Evolutionary conservation across 495 filamentous ascomycete genomes (phyloP).

Genomic region (Parmelia sp.): DNA sequence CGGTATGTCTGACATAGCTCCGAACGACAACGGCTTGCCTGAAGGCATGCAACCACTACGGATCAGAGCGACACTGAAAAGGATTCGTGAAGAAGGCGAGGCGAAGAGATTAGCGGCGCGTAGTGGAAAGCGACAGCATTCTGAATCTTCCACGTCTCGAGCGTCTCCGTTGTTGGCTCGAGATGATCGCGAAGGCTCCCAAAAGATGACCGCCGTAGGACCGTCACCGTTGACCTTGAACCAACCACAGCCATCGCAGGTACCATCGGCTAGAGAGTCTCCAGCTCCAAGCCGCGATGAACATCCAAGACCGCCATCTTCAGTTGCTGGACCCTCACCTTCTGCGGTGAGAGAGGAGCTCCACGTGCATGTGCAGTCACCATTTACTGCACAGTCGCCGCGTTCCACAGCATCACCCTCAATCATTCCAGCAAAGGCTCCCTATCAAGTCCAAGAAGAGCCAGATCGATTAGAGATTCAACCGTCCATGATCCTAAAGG

Average conservation of each 20-base stretch:
- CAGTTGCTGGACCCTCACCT: not conserved
- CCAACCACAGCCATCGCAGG: not conserved
- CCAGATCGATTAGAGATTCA: slow-evolving; percentile 16
- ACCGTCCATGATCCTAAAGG: slow-evolving; percentile 18
- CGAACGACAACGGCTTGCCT: not conserved
- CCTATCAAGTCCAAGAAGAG: slow-evolving; percentile 15
- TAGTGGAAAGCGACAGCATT: slow-evolving; percentile 14
- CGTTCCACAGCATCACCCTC: slow-evolving; percentile 16
- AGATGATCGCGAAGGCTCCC: slow-evolving; percentile 5
- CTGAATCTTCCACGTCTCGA: not conserved
- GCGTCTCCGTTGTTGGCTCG: not conserved
- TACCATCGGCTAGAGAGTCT: not conserved
- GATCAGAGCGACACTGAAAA: slow-evolving; percentile 16
- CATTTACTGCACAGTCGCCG: slow-evolving; percentile 2
- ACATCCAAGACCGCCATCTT: not conserved
- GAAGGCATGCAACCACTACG: slow-evolving; percentile 9
- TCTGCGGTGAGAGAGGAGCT: slow-evolving; percentile 8
- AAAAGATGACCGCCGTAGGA: not conserved
- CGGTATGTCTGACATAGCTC: slow-evolving; percentile 14
- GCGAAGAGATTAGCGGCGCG: slow-evolving; percentile 15
- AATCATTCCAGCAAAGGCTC: slow-evolving; percentile 16
- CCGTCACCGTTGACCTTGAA: not conserved
- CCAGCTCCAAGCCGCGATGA: slow-evolving; percentile 4
- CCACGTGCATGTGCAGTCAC: slow-evolving; percentile 10
- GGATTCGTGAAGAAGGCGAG: slow-evolving; percentile 17